Evolutionary conservation across 345 rosid species (phyloP).

Genomic region (Cardamine resedifolia): DNA sequence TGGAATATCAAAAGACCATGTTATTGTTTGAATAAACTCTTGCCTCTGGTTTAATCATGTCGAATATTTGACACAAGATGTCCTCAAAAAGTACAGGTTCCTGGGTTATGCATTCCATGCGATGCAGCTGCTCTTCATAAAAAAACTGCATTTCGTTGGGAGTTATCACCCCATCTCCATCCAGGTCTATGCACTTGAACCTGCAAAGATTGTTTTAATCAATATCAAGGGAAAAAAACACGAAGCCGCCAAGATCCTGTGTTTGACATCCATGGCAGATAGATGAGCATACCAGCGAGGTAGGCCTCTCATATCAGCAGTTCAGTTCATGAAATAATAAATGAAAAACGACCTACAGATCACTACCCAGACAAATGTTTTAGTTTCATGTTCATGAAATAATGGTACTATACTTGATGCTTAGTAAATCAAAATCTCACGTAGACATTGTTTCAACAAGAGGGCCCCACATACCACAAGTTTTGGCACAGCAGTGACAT

Average conservation of each 20-base stretch:
- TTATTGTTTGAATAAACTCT: background rate
- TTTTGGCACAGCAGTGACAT: constrained; percentile 26
- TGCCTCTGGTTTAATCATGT: constrained; percentile 86
- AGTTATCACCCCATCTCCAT: constrained; percentile 75
- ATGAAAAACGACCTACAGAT: background rate
- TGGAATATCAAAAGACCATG: background rate
- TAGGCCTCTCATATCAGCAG: background rate
- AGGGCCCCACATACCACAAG: constrained; percentile 36
- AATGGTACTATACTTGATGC: background rate
- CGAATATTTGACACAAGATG: constrained; percentile 82
- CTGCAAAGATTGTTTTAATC: constrained; percentile 39
- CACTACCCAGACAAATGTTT: background rate
- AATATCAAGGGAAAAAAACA: background rate
- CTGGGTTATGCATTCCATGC: constrained; percentile 82
- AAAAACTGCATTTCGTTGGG: constrained; percentile 86
- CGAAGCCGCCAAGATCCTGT: background rate
- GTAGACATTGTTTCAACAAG: background rate
- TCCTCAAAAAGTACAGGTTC: constrained; percentile 80
- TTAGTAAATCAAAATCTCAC: background rate
- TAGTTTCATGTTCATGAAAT: background rate
- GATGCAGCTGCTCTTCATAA: constrained; percentile 86
- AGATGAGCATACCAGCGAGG: constrained; percentile 4
- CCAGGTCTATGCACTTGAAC: constrained; percentile 94
- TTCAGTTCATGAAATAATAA: background rate
- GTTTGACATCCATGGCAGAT: constrained; percentile 8